phyloP scores from a whole-genome alignment of 2,329 filamentous ascomycete genomes.

The Diaporthe sp. region DNA sequence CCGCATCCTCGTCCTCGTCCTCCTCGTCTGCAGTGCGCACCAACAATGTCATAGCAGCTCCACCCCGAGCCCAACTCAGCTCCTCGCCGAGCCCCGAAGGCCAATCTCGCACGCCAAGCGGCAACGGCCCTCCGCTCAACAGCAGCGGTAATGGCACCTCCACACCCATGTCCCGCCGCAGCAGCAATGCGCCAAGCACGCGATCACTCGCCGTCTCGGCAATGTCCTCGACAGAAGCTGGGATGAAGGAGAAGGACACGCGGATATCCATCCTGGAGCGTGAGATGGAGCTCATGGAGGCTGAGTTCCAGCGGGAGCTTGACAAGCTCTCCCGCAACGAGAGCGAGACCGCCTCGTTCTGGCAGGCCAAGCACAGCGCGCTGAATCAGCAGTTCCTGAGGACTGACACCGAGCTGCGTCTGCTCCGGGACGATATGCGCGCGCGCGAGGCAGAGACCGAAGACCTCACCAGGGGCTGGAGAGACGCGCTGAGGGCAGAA shows the following conservation, averaged over 20 bases:
- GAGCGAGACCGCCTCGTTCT: slow-evolving; percentile 65
- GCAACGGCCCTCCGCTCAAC: neutral
- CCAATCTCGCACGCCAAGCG: slow-evolving; percentile 21
- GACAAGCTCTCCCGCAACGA: slow-evolving; percentile 64
- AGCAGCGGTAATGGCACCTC: neutral
- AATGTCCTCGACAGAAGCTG: slow-evolving; percentile 41
- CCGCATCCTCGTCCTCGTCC: neutral
- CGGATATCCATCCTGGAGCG: slow-evolving; percentile 63
- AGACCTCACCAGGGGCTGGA: slow-evolving; percentile 59
- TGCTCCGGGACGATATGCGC: slow-evolving; percentile 61
- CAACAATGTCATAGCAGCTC: slow-evolving; percentile 21
- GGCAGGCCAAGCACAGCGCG: slow-evolving; percentile 65
- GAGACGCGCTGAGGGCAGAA: slow-evolving; percentile 58
- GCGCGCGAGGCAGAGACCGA: slow-evolving; percentile 57
- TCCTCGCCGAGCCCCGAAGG: slow-evolving; percentile 30
- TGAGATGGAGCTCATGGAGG: slow-evolving; percentile 63
- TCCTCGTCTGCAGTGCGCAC: slow-evolving; percentile 15
- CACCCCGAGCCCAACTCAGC: slow-evolving; percentile 26
- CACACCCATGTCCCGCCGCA: neutral
- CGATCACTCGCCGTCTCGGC: slow-evolving; percentile 20
- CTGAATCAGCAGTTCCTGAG: slow-evolving; percentile 64
- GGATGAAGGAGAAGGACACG: slow-evolving; percentile 57
- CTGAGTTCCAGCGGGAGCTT: slow-evolving; percentile 63
- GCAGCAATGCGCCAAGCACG: slow-evolving; percentile 28
- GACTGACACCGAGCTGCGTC: slow-evolving; percentile 62